phyloP scores from a whole-genome alignment of 768 basidiomycete species.

The Leccinum sublutescens region DNA sequence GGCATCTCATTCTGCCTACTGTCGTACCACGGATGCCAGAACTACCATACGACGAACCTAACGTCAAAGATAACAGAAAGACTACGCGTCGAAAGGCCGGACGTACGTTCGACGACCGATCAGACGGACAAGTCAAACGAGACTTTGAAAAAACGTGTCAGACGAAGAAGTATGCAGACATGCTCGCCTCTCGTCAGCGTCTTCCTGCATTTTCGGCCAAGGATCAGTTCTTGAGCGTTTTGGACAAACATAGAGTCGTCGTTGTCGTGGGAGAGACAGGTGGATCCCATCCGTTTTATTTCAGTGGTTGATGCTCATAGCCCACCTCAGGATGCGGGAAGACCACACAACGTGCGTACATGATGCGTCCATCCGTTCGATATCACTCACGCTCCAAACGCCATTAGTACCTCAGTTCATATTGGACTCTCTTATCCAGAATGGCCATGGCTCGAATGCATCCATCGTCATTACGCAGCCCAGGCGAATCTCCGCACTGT shows the following conservation, averaged over 20 bases:
- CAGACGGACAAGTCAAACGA: conserved; percentile 46
- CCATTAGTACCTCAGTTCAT: conserved; percentile 81
- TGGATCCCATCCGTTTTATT: conserved; percentile 26
- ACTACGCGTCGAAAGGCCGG: conserved; percentile 3
- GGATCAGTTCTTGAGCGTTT: conserved; percentile 55
- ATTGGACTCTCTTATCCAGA: conserved; percentile 73
- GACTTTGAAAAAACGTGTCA: conserved; percentile 50
- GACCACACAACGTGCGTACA: conserved; percentile 71
- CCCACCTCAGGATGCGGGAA: conserved; percentile 72
- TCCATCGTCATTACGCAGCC: conserved; percentile 90
- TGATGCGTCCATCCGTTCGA: background rate
- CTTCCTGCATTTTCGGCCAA: conserved; percentile 77
- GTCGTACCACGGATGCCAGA: conserved; percentile 18
- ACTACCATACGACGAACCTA: background rate
- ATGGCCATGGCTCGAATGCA: conserved; percentile 57
- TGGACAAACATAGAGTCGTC: conserved; percentile 63
- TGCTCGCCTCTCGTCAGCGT: conserved; percentile 54
- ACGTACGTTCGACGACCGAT: conserved; percentile 40
- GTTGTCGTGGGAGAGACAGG: conserved; percentile 92
- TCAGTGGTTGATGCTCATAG: conserved; percentile 1
- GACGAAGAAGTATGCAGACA: conserved; percentile 49
- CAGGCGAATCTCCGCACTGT: conserved; percentile 83
- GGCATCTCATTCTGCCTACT: conserved; percentile 24
- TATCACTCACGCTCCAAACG: background rate
- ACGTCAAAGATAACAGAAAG: background rate